phyloP scores from a whole-genome alignment of 345 rosid genomes.

The Eucalyptus fibrosa region DNA sequence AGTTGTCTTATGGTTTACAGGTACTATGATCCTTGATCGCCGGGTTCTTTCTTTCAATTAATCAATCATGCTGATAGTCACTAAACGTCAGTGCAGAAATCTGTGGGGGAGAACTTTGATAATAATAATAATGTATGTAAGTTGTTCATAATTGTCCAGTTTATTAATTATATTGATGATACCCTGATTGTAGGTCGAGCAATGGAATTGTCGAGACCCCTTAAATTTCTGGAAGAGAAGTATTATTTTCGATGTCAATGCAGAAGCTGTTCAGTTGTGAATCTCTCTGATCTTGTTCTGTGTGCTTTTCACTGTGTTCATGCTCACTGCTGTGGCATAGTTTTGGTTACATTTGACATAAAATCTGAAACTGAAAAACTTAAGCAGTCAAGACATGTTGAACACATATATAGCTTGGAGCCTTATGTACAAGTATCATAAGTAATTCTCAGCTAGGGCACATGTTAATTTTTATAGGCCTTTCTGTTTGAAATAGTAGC shows the following conservation, averaged over 20 bases:
- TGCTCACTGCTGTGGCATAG: conserved; percentile 46
- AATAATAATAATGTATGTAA: not conserved
- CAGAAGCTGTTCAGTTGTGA: conserved; percentile 47
- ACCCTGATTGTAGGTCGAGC: conserved; percentile 9
- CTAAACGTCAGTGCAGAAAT: not conserved
- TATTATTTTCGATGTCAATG: conserved; percentile 68
- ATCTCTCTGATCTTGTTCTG: conserved; percentile 54
- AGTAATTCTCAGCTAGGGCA: not conserved
- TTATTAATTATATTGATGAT: not conserved
- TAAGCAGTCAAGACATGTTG: not conserved
- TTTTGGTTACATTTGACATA: conserved; percentile 23
- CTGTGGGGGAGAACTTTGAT: not conserved
- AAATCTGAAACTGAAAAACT: conserved; percentile 24
- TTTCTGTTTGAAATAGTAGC: not conserved
- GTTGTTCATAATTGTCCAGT: not conserved
- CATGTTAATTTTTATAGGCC: not conserved
- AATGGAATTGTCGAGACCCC: conserved; percentile 58
- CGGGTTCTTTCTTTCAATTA: not conserved
- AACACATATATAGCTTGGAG: not conserved
- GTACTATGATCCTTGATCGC: conserved; percentile 2
- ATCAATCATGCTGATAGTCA: not conserved
- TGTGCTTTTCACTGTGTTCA: conserved; percentile 50
- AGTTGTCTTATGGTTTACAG: conserved; percentile 87
- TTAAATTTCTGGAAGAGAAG: conserved; percentile 52
- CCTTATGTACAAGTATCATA: conserved; percentile 26